Conservation (phyloP, 2,329 filamentous ascomycete genomes). For the Trichocomaceae sp. region DNA sequence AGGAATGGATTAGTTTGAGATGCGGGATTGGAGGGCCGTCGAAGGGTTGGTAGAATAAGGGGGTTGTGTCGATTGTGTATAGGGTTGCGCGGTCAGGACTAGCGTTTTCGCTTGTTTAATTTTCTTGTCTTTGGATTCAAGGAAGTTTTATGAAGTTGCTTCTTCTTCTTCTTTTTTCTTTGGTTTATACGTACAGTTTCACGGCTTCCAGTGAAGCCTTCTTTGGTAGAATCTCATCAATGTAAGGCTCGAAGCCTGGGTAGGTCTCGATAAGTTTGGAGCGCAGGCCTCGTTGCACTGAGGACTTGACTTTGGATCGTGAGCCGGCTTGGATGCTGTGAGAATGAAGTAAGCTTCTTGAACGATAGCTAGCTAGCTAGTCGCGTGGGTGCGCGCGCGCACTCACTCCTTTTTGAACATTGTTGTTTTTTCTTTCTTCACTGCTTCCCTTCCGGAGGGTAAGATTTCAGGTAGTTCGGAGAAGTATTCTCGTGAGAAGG, state of each 20-base stretch:
- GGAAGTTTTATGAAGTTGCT: too few species aligned
- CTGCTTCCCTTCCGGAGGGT: neutral
- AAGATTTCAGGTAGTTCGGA: neutral
- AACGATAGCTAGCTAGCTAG: neutral
- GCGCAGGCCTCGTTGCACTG: slow-evolving; percentile 80
- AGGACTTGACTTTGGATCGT: slow-evolving; percentile 97
- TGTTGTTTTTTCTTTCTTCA: slow-evolving; percentile 22
- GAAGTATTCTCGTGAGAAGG: neutral
- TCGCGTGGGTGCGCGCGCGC: too few species aligned
- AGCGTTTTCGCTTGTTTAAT: neutral
- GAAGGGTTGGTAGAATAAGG: slow-evolving; percentile 87
- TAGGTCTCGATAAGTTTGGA: slow-evolving; percentile 76
- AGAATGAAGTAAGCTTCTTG: too few species aligned
- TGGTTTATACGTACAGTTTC: slow-evolving; percentile 58
- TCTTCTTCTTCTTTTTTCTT: too few species aligned
- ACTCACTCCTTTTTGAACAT: slow-evolving; percentile 95
- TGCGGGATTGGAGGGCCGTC: slow-evolving; percentile 76
- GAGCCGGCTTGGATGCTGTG: slow-evolving; percentile 65
- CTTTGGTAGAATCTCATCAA: slow-evolving; percentile 92
- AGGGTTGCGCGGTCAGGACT: slow-evolving; percentile 80
- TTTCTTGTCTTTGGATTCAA: too few species aligned
- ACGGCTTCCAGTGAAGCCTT: slow-evolving; percentile 84
- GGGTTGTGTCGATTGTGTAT: slow-evolving; percentile 70
- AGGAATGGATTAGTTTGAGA: slow-evolving; percentile 80
- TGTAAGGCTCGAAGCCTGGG: slow-evolving; percentile 75